These are phyloP conservation scores for Lactuca sativa DNA, from an alignment of 129 eudicot genomes.

Conservation along the genomic window DNA sequence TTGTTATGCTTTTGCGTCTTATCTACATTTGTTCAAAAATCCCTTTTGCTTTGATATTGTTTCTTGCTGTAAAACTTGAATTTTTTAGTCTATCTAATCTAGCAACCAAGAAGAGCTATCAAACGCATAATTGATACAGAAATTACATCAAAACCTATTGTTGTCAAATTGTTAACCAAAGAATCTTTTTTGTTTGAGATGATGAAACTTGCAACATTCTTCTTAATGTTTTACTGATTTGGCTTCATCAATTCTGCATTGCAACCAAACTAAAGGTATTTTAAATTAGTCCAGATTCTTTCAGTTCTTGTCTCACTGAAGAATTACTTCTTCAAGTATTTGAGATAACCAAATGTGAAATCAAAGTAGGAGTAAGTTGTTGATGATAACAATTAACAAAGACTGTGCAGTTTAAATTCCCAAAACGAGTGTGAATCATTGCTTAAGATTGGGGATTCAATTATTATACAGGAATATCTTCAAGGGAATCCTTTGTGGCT, in stretches of 20 bases:
- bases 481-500: conserved; percentile 95
- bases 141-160: neutral
- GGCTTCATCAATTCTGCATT: neutral
- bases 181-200: neutral
- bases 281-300: neutral
- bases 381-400: too few relatives aligned
- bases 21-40: neutral
- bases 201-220: conserved; percentile 7
- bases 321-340: neutral
- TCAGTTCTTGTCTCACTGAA: neutral
- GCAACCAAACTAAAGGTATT: neutral
- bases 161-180: neutral
- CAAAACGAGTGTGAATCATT: too few relatives aligned
- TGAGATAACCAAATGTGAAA: too few relatives aligned
- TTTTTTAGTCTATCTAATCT: neutral
- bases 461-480: conserved; percentile 76
- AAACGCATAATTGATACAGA: neutral
- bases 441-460: too few relatives aligned
- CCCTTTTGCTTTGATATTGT: neutral
- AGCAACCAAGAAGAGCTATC: neutral
- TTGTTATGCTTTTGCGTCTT: neutral
- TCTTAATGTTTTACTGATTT: neutral
- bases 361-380: too few relatives aligned
- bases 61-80: neutral
- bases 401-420: too few relatives aligned